Percentiles rank a stretch among this genome's conserved stretches.
Evolutionary conservation across 345 rosid species (phyloP).

Genomic region (Eucalyptus regnans): DNA sequence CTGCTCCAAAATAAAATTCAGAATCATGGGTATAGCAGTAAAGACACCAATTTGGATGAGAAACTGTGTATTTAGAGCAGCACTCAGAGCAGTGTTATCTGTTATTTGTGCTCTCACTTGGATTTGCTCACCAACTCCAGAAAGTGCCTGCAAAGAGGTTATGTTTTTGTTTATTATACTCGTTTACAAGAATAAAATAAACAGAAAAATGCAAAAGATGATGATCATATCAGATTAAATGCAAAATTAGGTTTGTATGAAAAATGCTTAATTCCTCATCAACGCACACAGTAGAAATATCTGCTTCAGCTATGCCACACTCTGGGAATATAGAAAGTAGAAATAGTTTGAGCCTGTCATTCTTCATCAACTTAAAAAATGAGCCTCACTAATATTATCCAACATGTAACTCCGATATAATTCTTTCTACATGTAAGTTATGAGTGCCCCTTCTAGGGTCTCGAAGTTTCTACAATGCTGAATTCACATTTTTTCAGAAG

Average conservation of each 20-base stretch:
- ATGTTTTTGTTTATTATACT: not conserved
- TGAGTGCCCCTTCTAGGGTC: not conserved
- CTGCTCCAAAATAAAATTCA: slow-evolving; percentile 63
- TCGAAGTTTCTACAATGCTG: not conserved
- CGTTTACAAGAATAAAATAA: not conserved
- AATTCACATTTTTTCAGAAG: not conserved
- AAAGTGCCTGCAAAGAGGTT: slow-evolving; percentile 58
- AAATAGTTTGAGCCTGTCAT: not conserved
- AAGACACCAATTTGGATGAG: slow-evolving; percentile 93
- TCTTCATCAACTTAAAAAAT: not conserved
- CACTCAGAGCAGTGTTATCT: slow-evolving; percentile 55
- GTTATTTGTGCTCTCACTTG: slow-evolving; percentile 40
- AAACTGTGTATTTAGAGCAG: slow-evolving; percentile 92
- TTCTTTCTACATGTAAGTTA: not conserved
- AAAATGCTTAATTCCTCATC: not conserved
- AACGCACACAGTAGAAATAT: rapidly evolving
- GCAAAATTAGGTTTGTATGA: not conserved
- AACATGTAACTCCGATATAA: not conserved
- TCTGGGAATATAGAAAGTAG: not conserved
- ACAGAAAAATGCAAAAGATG: not conserved
- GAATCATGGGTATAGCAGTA: slow-evolving; percentile 93
- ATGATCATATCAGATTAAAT: not conserved
- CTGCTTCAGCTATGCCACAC: not conserved
- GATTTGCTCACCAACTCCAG: slow-evolving; percentile 83
- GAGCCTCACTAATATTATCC: not conserved